These are phyloP conservation scores for Crinitomyces ghanaensis DNA, from an alignment of 805 yeast species.

Conservation along the genomic window DNA sequence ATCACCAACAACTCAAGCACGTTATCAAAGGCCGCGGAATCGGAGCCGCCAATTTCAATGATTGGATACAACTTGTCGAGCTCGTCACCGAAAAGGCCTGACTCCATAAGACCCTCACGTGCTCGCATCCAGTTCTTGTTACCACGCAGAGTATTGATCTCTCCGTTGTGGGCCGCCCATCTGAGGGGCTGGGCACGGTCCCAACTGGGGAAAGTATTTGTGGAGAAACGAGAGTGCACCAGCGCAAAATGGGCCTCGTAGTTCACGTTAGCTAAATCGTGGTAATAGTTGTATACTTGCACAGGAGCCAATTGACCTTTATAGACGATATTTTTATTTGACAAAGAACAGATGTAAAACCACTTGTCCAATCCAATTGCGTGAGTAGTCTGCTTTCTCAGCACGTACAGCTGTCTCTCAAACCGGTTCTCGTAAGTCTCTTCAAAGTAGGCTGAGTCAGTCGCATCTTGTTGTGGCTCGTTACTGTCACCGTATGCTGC, in stretches of 20 bases:
- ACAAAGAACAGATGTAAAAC: slow-evolving; percentile 92
- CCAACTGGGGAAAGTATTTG: slow-evolving; percentile 99
- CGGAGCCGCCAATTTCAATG: slow-evolving; percentile 97
- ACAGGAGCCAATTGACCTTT: slow-evolving; percentile 96
- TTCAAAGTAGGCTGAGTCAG: slow-evolving; percentile 42
- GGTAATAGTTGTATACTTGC: slow-evolving; percentile 90
- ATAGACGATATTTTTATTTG: slow-evolving; percentile 83
- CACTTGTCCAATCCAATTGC: slow-evolving; percentile 91
- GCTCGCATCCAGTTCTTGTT: slow-evolving; percentile 99
- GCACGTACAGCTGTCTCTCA: slow-evolving; percentile 71
- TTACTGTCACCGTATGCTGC: slow-evolving; percentile 35
- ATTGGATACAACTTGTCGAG: slow-evolving; percentile 86
- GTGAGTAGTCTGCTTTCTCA: slow-evolving; percentile 83
- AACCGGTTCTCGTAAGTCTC: slow-evolving; percentile 48
- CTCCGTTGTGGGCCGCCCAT: slow-evolving; percentile 98
- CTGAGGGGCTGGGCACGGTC: slow-evolving; percentile 97
- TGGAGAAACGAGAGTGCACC: slow-evolving; percentile 94
- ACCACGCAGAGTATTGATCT: slow-evolving; percentile 92
- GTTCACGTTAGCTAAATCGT: slow-evolving; percentile 82
- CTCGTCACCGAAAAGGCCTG: slow-evolving; percentile 79
- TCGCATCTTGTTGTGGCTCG: slow-evolving; percentile 18
- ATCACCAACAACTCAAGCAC: slow-evolving; percentile 84
- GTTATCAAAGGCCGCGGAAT: slow-evolving; percentile 95
- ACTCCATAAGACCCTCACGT: slow-evolving; percentile 92
- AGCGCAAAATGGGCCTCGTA: slow-evolving; percentile 92